Percentiles rank a stretch among this genome's conserved stretches.
Evolutionary conservation across 164 flowering plant genomes (phyloP).

Genomic region (Tetracentron sinense): DNA sequence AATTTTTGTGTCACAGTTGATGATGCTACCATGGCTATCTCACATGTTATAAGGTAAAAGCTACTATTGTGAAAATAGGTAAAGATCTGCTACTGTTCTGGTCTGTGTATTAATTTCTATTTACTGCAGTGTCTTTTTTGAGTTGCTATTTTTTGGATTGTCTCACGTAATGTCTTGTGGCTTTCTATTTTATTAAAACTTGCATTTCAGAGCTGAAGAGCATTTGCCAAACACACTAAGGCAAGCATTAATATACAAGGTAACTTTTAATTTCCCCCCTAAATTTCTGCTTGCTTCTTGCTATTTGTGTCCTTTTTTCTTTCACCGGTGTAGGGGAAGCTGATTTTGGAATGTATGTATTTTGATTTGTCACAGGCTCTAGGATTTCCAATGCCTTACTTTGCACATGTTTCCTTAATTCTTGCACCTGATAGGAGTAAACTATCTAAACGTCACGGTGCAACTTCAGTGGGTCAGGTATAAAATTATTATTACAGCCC

Average conservation of each 20-base stretch:
- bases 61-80: not conserved
- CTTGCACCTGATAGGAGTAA: conserved; percentile 98
- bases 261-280: conserved; percentile 16
- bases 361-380: conserved; percentile 59
- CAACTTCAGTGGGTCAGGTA: conserved; percentile 99
- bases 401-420: conserved; percentile 95
- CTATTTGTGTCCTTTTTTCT: not conserved
- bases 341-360: conserved; percentile 3
- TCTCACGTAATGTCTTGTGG: not conserved
- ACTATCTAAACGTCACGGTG: conserved; percentile 93
- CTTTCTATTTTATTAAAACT: conserved; percentile 3
- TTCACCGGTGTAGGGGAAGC: not conserved
- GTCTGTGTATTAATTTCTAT: not conserved
- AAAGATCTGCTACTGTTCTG: not conserved
- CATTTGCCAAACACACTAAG: conserved; percentile 90
- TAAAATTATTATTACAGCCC: not conserved
- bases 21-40: conserved; percentile 97
- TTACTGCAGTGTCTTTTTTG: not conserved
- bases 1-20: conserved; percentile 97
- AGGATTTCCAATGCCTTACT: conserved; percentile 81
- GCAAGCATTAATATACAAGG: conserved; percentile 92
- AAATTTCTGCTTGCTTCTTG: not conserved
- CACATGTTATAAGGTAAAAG: conserved; percentile 88
- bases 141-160: not conserved
- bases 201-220: conserved; percentile 84